Evolutionary conservation across 2,329 filamentous ascomycete genomes (phyloP).

Genomic region (Xylaria sp.): DNA sequence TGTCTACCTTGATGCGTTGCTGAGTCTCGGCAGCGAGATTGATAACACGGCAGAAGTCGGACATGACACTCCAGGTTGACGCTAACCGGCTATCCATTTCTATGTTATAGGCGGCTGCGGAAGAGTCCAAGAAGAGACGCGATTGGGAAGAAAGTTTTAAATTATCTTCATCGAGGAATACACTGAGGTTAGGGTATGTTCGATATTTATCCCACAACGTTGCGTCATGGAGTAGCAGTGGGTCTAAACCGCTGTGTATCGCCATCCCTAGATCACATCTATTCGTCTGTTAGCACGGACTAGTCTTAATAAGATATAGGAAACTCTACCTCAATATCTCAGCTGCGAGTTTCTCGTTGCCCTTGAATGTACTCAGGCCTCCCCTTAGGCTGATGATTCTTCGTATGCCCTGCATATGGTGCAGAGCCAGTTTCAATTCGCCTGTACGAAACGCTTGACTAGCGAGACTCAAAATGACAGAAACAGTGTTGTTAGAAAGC

Average conservation of each 20-base stretch:
- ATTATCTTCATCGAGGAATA: background rate
- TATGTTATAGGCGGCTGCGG: background rate
- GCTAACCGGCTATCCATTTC: constrained; percentile 38
- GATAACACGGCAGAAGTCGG: constrained; percentile 44
- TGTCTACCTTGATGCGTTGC: constrained; percentile 34
- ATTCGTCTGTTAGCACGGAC: background rate
- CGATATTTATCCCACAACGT: background rate
- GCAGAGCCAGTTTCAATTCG: constrained; percentile 45
- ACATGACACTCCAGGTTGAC: constrained; percentile 41
- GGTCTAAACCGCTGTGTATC: background rate
- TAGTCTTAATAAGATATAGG: background rate
- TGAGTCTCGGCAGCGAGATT: constrained; percentile 43
- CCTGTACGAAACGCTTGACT: constrained; percentile 47
- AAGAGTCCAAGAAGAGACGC: background rate
- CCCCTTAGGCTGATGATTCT: constrained; percentile 54
- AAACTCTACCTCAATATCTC: constrained; percentile 46
- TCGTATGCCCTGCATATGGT: constrained; percentile 53
- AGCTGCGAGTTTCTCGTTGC: constrained; percentile 51
- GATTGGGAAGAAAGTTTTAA: background rate
- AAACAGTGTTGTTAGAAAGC: constrained; percentile 49
- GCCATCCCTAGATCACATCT: constrained; percentile 17
- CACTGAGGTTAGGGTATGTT: constrained; percentile 5
- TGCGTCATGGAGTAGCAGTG: background rate
- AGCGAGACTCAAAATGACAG: constrained; percentile 50
- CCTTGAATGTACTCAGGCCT: constrained; percentile 48